phyloP scores from a whole-genome alignment of 768 basidiomycete species.

The Obba rivulosa region DNA sequence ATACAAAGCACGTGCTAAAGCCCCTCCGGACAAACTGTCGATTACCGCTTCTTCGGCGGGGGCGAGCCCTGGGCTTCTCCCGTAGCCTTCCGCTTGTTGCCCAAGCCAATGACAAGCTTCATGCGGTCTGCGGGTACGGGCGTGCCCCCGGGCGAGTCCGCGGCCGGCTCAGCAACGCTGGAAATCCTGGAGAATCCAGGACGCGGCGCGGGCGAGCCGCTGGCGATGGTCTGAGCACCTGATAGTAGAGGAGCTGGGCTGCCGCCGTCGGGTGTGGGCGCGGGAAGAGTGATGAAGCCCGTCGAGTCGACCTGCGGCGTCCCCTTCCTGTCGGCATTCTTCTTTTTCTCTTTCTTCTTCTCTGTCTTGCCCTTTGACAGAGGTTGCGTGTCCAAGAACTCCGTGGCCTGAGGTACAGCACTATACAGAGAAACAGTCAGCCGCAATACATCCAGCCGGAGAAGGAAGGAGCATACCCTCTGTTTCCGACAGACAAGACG shows the following conservation, averaged over 20 bases:
- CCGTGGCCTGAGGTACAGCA: constrained; percentile 80
- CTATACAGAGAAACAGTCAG: constrained; percentile 32
- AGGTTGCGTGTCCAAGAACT: constrained; percentile 77
- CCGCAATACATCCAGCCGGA: background rate
- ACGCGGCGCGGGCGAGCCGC: constrained; percentile 59
- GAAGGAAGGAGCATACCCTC: constrained; percentile 55
- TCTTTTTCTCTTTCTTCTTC: constrained; percentile 76
- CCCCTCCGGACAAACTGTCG: no score
- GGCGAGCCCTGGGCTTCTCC: constrained; percentile 67
- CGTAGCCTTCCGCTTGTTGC: constrained; percentile 72
- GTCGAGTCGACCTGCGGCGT: constrained; percentile 42
- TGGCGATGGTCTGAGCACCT: constrained; percentile 25
- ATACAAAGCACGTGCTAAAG: no score
- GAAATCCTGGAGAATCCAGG: constrained; percentile 79
- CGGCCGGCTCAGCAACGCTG: constrained; percentile 43
- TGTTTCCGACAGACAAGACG: constrained; percentile 88
- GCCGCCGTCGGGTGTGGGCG: constrained; percentile 41
- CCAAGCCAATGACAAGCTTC: constrained; percentile 75
- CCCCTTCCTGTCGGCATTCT: constrained; percentile 51
- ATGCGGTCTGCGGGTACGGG: constrained; percentile 61
- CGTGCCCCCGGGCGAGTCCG: constrained; percentile 41
- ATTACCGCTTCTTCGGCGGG: constrained; percentile 46
- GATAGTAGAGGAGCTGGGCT: constrained; percentile 39
- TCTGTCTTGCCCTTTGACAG: constrained; percentile 81
- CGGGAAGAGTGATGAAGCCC: constrained; percentile 73